Conservation (phyloP, 148 eudicot species). For the Pouteria glomerata region DNA sequence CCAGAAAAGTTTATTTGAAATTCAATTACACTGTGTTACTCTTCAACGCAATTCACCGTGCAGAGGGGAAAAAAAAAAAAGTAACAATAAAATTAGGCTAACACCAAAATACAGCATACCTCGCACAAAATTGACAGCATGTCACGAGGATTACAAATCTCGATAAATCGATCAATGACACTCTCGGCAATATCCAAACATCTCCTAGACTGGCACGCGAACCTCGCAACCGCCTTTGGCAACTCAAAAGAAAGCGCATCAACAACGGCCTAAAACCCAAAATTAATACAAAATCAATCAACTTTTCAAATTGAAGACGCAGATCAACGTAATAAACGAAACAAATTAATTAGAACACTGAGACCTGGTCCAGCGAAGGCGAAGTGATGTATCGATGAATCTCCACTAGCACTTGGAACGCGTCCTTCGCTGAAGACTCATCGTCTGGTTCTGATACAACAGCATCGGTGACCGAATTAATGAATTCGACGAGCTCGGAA, state of each 20-base stretch:
- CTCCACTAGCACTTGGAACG: conserved; percentile 31
- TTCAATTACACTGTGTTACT: background rate
- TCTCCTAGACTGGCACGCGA: conserved; percentile 58
- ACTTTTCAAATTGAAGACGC: background rate
- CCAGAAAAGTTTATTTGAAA: background rate
- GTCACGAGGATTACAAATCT: conserved; percentile 71
- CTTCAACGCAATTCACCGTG: background rate
- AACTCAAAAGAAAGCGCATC: conserved; percentile 79
- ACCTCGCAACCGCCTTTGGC: conserved; percentile 67
- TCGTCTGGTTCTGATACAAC: conserved; percentile 27
- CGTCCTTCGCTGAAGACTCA: conserved; percentile 21
- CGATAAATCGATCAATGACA: conserved; percentile 42
- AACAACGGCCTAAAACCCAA: conserved; percentile 49
- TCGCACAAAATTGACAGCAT: conserved; percentile 72
- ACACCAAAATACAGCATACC: conserved; percentile 32
- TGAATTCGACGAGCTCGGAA: conserved; percentile 36
- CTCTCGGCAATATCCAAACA: conserved; percentile 51
- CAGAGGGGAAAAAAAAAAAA: background rate
- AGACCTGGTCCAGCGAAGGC: conserved; percentile 59
- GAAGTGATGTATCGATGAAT: conserved; percentile 37
- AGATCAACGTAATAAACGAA: background rate
- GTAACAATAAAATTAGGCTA: background rate
- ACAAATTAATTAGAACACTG: background rate
- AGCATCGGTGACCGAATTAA: conserved; percentile 39
- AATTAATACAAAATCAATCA: background rate